Evolutionary conservation across 495 filamentous ascomycete genomes (phyloP).

Genomic region (Lophium mytilinum): DNA sequence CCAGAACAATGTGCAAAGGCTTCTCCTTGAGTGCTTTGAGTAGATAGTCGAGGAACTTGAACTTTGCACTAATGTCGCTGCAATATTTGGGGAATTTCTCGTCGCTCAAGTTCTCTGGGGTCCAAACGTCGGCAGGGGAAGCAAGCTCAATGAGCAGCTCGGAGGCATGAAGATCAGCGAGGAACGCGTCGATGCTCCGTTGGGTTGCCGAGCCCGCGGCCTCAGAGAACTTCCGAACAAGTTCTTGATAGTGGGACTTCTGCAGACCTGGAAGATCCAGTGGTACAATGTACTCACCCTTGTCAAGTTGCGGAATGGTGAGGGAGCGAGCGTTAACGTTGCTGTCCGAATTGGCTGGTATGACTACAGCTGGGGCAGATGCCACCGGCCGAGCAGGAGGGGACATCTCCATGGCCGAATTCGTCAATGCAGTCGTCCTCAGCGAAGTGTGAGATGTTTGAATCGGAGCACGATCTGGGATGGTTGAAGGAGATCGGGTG

Average conservation of each 20-base stretch:
- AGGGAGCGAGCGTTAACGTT: not conserved
- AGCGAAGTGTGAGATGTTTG: constrained; percentile 3
- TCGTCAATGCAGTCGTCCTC: not conserved
- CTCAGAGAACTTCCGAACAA: not conserved
- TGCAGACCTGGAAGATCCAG: not conserved
- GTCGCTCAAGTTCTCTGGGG: not conserved
- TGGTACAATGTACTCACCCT: not conserved
- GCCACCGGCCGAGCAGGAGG: not conserved
- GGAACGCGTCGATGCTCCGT: not conserved
- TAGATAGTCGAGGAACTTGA: constrained; percentile 12
- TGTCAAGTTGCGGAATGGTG: not conserved
- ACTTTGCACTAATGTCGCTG: constrained; percentile 10
- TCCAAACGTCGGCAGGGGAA: not conserved
- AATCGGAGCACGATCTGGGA: not conserved
- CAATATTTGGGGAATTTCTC: constrained; percentile 6
- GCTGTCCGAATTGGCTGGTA: not conserved
- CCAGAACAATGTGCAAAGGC: constrained; percentile 14
- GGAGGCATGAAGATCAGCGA: constrained; percentile 3
- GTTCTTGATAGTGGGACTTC: not conserved
- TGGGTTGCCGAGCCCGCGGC: not conserved
- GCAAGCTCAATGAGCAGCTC: constrained; percentile 16
- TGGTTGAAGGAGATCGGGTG: not conserved
- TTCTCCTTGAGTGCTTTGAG: constrained; percentile 4
- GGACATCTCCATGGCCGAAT: not conserved
- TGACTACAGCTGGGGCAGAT: not conserved